Percentiles rank a stretch among this genome's conserved stretches.
phyloP scores from a whole-genome alignment of 2,329 filamentous ascomycete species.

The Exserohilum turcica region DNA sequence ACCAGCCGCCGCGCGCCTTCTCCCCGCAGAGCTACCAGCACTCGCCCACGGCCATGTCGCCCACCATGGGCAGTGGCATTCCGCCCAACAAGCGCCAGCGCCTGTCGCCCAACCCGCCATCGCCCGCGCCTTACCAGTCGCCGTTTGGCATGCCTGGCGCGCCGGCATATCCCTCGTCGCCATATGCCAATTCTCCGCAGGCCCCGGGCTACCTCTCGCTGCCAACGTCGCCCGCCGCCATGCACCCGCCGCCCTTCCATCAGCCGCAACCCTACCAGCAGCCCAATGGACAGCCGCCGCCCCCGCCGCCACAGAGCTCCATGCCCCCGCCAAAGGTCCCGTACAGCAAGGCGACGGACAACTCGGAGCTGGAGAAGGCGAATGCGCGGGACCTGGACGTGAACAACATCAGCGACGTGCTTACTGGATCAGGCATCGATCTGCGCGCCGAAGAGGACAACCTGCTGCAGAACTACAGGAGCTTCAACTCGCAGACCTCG shows the following conservation, averaged over 20 bases:
- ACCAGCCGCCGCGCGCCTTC: constrained; percentile 49
- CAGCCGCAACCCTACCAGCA: constrained; percentile 56
- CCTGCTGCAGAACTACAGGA: constrained; percentile 69
- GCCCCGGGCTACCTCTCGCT: constrained; percentile 34
- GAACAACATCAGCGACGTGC: constrained; percentile 81
- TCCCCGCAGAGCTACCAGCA: constrained; percentile 53
- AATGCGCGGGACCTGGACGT: constrained; percentile 62
- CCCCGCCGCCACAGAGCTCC: constrained; percentile 40
- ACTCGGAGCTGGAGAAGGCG: constrained; percentile 55
- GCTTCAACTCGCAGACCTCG: constrained; percentile 49
- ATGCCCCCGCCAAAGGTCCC: constrained; percentile 70
- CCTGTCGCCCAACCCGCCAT: constrained; percentile 69
- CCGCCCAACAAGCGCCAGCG: constrained; percentile 76
- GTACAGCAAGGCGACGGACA: constrained; percentile 52
- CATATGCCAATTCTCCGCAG: constrained; percentile 46
- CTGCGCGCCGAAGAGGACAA: constrained; percentile 84
- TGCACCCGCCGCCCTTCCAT: constrained; percentile 53
- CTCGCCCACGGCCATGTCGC: constrained; percentile 59
- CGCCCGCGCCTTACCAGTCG: constrained; percentile 55
- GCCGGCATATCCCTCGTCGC: constrained; percentile 51
- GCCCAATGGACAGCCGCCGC: constrained; percentile 29
- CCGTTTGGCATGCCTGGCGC: constrained; percentile 44
- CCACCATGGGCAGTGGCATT: constrained; percentile 45
- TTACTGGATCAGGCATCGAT: constrained; percentile 85
- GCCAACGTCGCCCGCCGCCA: constrained; percentile 38